These are phyloP conservation scores for Parathielavia hyrcaniae DNA, from an alignment of 495 filamentous ascomycete genomes.

Conservation along the genomic window DNA sequence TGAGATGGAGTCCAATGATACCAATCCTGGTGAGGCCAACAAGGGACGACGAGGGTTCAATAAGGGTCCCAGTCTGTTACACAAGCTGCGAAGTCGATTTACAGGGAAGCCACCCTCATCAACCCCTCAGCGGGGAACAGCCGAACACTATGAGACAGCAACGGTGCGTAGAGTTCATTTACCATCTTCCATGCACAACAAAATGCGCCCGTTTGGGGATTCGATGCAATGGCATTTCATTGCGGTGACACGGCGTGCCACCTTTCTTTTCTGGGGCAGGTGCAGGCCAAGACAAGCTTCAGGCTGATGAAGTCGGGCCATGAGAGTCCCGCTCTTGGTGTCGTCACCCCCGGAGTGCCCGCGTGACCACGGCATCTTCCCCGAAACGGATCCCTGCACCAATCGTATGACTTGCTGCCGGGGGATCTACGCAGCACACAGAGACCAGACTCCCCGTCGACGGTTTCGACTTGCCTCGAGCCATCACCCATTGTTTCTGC, in stretches of 20 bases:
- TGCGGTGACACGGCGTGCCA: background rate
- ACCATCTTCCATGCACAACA: background rate
- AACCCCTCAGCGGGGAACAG: constrained; percentile 32
- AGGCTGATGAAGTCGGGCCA: constrained; percentile 2
- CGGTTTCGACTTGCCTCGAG: background rate
- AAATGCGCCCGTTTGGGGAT: background rate
- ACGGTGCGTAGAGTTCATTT: constrained; percentile 17
- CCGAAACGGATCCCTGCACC: constrained; percentile 17
- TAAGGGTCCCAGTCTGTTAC: constrained; percentile 35
- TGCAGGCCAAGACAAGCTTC: constrained; percentile 11
- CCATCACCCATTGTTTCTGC: constrained; percentile 5
- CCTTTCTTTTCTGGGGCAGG: background rate
- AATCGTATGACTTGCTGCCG: constrained; percentile 22
- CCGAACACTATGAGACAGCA: constrained; percentile 2
- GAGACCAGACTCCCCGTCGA: background rate
- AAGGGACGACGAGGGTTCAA: constrained; percentile 32
- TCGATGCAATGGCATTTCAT: constrained; percentile 7
- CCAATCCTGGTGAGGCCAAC: constrained; percentile 11
- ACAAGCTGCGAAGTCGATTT: constrained; percentile 29
- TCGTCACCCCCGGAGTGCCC: constrained; percentile 24
- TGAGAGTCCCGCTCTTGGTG: constrained; percentile 11
- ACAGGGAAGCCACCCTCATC: constrained; percentile 24
- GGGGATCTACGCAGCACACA: constrained; percentile 4
- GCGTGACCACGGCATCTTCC: constrained; percentile 23
- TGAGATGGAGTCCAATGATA: background rate